Percentiles rank a stretch among this genome's conserved stretches.
These are phyloP conservation scores for Pleurotus pulmonarius DNA, from an alignment of 768 basidiomycete genomes.

Conservation along the genomic window DNA sequence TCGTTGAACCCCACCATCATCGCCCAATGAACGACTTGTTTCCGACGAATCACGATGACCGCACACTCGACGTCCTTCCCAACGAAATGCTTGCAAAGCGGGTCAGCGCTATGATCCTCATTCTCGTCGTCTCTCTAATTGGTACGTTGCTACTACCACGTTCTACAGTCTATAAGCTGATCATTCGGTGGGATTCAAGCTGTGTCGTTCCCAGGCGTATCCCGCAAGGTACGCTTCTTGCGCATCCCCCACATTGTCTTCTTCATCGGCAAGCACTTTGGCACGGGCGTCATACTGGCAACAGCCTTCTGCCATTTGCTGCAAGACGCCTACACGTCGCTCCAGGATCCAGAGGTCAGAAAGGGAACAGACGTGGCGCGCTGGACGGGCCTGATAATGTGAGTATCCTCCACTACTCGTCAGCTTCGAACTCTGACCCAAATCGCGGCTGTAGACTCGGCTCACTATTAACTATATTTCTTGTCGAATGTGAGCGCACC, in stretches of 20 bases:
- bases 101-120: constrained; percentile 39
- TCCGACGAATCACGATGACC: no score
- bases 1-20: no score
- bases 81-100: neutral
- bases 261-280: constrained; percentile 87
- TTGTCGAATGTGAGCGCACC: constrained; percentile 67
- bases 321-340: constrained; percentile 67
- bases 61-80: no score
- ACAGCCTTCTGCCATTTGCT: constrained; percentile 82
- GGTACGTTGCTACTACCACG: no score
- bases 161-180: neutral
- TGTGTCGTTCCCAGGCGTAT: constrained; percentile 70
- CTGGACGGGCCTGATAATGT: constrained; percentile 75
- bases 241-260: constrained; percentile 67
- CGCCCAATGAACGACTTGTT: no score
- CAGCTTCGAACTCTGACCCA: neutral
- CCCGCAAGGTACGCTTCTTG: constrained; percentile 47
- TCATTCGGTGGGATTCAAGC: constrained; percentile 30
- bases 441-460: constrained; percentile 37
- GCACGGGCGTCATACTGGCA: constrained; percentile 77
- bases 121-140: constrained; percentile 57
- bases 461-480: constrained; percentile 68
- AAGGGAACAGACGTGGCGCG: constrained; percentile 43
- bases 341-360: constrained; percentile 44
- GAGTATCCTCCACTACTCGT: constrained; percentile 22